A percentile compares a stretch with the other conserved stretches of the same genome.
Evolutionary conservation across 306 rosid species (phyloP).

Genomic region (Amphicarpaea edgeworthii): DNA sequence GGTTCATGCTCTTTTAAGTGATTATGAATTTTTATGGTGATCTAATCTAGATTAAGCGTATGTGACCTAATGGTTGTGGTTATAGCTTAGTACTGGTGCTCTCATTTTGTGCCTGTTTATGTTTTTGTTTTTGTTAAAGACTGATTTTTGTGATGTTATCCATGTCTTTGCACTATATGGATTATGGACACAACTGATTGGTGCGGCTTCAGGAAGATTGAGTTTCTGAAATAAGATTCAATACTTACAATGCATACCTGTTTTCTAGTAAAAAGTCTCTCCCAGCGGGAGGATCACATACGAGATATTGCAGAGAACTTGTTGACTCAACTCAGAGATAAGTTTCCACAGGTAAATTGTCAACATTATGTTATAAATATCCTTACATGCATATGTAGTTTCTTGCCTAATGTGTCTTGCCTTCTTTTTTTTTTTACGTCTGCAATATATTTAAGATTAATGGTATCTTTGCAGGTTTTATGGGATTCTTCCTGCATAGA

Average conservation of each 20-base stretch:
- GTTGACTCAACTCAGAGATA: slow-evolving; percentile 88
- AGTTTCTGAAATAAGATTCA: slow-evolving; percentile 84
- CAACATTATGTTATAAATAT: slow-evolving; percentile 7
- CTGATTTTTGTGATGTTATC: slow-evolving; percentile 19
- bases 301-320: slow-evolving; percentile 84
- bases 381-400: slow-evolving; percentile 4
- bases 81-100: slow-evolving; percentile 7
- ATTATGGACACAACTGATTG: slow-evolving; percentile 46
- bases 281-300: slow-evolving; percentile 90
- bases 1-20: slow-evolving; percentile 1
- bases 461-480: slow-evolving; percentile 73
- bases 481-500: slow-evolving; percentile 95
- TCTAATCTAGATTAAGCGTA: slow-evolving; percentile 4
- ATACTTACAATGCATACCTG: slow-evolving; percentile 82
- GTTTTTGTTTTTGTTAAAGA: slow-evolving; percentile 22
- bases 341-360: slow-evolving; percentile 83
- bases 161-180: slow-evolving; percentile 36
- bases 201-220: slow-evolving; percentile 84
- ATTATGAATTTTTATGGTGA: background rate
- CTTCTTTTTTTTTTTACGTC: slow-evolving; percentile 32
- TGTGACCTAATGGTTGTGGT: background rate
- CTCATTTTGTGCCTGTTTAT: slow-evolving; percentile 4
- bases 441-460: slow-evolving; percentile 44
- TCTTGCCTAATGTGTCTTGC: slow-evolving; percentile 12
- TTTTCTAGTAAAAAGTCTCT: slow-evolving; percentile 84